Evolutionary conservation across 106 monocot genomes (phyloP).

Genomic region (Gastrodia elata): DNA sequence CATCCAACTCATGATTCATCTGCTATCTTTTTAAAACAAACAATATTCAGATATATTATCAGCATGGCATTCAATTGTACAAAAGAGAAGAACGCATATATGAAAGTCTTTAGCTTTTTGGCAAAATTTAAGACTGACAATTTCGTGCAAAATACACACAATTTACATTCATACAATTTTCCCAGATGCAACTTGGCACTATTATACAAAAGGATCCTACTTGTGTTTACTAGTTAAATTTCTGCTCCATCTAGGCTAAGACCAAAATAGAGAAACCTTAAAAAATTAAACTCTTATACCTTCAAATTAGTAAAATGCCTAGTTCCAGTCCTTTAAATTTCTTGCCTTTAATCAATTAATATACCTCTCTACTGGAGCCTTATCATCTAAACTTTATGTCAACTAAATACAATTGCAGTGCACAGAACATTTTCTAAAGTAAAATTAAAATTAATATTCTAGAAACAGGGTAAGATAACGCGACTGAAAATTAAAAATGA

Average conservation of each 20-base stretch:
- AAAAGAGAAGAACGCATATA: neutral
- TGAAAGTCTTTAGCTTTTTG: neutral
- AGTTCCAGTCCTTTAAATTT: neutral
- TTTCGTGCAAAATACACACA: neutral
- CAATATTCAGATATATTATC: neutral
- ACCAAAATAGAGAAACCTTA: neutral
- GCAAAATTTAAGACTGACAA: neutral
- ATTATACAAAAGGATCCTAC: neutral
- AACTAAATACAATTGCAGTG: neutral
- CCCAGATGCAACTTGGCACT: slow-evolving; percentile 1
- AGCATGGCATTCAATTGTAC: neutral
- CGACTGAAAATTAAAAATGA: neutral
- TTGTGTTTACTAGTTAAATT: neutral
- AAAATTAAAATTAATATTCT: neutral
- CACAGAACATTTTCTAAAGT: neutral
- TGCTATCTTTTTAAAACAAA: neutral
- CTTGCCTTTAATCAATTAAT: neutral
- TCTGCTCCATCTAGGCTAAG: neutral
- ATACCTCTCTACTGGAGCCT: neutral
- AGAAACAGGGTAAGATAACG: neutral
- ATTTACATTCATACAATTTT: neutral
- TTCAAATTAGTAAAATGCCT: neutral
- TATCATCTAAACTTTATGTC: neutral
- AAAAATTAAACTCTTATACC: neutral
- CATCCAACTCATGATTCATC: neutral